A percentile compares a stretch with the other conserved stretches of the same genome.
Conservation (phyloP, 2,329 filamentous ascomycete species). For the Phaeosphaeriaceae sp. region DNA sequence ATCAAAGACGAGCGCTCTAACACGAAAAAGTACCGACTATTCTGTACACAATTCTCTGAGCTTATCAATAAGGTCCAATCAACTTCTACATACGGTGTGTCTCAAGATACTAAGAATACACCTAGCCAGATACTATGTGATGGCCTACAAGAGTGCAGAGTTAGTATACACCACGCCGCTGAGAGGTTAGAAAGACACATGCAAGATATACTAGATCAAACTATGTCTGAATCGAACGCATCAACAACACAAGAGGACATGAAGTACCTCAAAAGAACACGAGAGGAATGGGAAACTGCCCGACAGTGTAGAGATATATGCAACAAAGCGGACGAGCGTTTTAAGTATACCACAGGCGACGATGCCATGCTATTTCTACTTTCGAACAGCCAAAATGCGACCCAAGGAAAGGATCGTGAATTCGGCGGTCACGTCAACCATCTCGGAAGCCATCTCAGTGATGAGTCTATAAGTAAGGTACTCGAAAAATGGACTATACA, state of each 20-base stretch:
- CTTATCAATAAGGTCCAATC: slow-evolving; percentile 12
- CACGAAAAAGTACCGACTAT: slow-evolving; percentile 15
- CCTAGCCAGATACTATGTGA: slow-evolving; percentile 9
- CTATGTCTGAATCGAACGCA: slow-evolving; percentile 5
- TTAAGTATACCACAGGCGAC: slow-evolving; percentile 13
- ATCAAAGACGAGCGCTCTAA: slow-evolving; percentile 16
- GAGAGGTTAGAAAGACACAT: slow-evolving; percentile 15
- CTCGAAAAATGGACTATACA: not conserved
- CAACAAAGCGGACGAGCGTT: slow-evolving; percentile 5
- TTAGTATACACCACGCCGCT: slow-evolving; percentile 9
- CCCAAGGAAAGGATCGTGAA: slow-evolving; percentile 14
- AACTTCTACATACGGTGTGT: not conserved
- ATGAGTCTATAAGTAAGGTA: slow-evolving; percentile 40
- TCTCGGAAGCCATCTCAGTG: slow-evolving; percentile 16
- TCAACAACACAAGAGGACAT: slow-evolving; percentile 8
- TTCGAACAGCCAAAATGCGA: slow-evolving; percentile 14
- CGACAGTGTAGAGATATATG: slow-evolving; percentile 15
- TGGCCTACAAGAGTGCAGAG: slow-evolving; percentile 12
- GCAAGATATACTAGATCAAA: slow-evolving; percentile 10
- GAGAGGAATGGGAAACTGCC: slow-evolving; percentile 13
- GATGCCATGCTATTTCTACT: slow-evolving; percentile 13
- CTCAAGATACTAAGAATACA: not conserved
- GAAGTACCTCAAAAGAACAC: slow-evolving; percentile 6
- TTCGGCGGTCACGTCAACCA: slow-evolving; percentile 9
- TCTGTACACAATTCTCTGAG: slow-evolving; percentile 17